These are phyloP conservation scores for Cladosporium sp. DNA, from an alignment of 2,329 filamentous ascomycete species.

Conservation along the genomic window DNA sequence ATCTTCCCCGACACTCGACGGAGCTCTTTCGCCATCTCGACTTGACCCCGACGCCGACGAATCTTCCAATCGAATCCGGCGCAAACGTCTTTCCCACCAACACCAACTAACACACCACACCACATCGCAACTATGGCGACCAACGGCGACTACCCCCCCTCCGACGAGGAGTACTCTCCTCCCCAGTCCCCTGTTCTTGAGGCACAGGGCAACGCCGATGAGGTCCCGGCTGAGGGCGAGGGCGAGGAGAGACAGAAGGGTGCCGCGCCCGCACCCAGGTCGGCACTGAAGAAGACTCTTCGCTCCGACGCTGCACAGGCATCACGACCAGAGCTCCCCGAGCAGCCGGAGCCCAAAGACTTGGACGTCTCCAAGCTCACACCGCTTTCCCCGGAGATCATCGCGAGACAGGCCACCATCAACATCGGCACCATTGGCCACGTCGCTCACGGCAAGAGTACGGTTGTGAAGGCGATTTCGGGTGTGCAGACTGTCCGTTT, in stretches of 20 bases:
- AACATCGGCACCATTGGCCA: slow-evolving; percentile 98
- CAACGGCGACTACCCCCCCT: slow-evolving; percentile 48
- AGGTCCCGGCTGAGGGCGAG: slow-evolving; percentile 71
- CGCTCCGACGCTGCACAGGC: slow-evolving; percentile 51
- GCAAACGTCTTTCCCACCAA: slow-evolving; percentile 3
- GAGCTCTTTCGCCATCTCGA: not conserved
- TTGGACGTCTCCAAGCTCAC: slow-evolving; percentile 76
- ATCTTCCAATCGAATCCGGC: not conserved
- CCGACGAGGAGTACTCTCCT: slow-evolving; percentile 49
- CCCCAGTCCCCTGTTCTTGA: slow-evolving; percentile 51
- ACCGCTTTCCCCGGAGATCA: slow-evolving; percentile 92
- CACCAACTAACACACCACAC: not conserved
- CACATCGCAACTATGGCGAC: slow-evolving; percentile 47
- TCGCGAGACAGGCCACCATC: slow-evolving; percentile 95
- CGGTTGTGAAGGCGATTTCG: slow-evolving; percentile 97
- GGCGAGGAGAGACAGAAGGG: slow-evolving; percentile 57
- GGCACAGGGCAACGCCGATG: slow-evolving; percentile 55
- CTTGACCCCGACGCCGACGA: not conserved
- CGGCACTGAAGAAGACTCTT: slow-evolving; percentile 76
- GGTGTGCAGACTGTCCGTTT: slow-evolving; percentile 98
- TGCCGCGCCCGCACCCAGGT: slow-evolving; percentile 60
- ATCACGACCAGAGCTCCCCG: slow-evolving; percentile 65
- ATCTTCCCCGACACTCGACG: too few relatives aligned
- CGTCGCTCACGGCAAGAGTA: slow-evolving; percentile 98
- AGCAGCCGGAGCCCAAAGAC: slow-evolving; percentile 87